A percentile compares a stretch with the other conserved stretches of the same genome.
phyloP scores from a whole-genome alignment of 2,329 filamentous ascomycete genomes.

The Aspergillus sp. region DNA sequence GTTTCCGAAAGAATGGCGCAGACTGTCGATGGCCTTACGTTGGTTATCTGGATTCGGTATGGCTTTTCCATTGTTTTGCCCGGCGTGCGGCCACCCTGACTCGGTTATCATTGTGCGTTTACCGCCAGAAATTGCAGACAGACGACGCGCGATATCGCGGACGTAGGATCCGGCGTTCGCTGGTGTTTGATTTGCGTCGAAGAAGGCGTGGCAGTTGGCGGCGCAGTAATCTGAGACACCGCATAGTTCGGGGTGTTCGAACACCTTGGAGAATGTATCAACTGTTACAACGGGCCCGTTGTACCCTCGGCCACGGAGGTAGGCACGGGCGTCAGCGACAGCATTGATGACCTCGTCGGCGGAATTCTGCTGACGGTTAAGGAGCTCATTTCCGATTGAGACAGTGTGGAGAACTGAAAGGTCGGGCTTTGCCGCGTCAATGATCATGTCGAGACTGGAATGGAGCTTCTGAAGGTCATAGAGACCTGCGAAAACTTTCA shows the following conservation, averaged over 20 bases:
- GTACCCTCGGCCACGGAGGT: constrained; percentile 65
- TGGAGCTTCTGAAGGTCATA: constrained; percentile 62
- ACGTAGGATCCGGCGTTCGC: constrained; percentile 68
- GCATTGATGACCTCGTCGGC: constrained; percentile 56
- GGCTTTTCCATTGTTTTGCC: constrained; percentile 65
- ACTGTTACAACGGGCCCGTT: constrained; percentile 73
- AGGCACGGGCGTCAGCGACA: constrained; percentile 57
- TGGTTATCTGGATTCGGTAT: constrained; percentile 70
- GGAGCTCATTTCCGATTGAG: constrained; percentile 76
- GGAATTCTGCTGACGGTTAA: constrained; percentile 62
- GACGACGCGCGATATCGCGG: constrained; percentile 51
- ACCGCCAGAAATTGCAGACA: constrained; percentile 49
- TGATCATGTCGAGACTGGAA: constrained; percentile 61
- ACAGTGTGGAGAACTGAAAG: constrained; percentile 72
- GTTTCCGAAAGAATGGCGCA: constrained; percentile 59
- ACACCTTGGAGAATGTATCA: constrained; percentile 72
- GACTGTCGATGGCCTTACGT: constrained; percentile 61
- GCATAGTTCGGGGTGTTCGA: constrained; percentile 68
- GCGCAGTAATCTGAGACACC: constrained; percentile 73
- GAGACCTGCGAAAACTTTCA: constrained; percentile 74
- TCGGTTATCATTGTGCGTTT: constrained; percentile 75
- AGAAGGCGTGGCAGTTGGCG: constrained; percentile 82
- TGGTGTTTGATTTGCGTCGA: constrained; percentile 64
- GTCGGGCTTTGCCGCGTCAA: constrained; percentile 59
- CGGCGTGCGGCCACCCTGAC: constrained; percentile 78